Conservation (phyloP, 192 early-diverging fungal species). For the Coemansia sp. region DNA sequence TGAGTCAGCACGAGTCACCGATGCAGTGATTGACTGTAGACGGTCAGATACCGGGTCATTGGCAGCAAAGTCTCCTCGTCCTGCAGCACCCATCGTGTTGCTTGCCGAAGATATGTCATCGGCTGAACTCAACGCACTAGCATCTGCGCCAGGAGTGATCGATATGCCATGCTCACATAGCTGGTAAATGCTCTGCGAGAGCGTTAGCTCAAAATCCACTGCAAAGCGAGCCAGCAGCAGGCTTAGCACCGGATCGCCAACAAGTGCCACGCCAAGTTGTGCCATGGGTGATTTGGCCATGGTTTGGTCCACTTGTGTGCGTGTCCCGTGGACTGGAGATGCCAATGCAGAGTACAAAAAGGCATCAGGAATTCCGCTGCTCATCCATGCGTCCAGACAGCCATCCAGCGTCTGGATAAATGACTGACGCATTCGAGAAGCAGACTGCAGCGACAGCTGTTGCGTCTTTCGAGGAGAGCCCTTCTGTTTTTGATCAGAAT, state of each 20-base stretch:
- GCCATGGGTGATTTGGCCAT: constrained; percentile 17
- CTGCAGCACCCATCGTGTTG: constrained; percentile 11
- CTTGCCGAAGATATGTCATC: constrained; percentile 14
- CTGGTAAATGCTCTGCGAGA: constrained; percentile 52
- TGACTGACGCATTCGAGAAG: constrained; percentile 30
- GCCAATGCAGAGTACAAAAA: constrained; percentile 36
- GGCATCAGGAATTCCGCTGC: constrained; percentile 35
- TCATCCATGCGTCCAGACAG: constrained; percentile 43
- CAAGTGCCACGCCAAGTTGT: constrained; percentile 25
- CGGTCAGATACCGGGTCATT: constrained; percentile 5
- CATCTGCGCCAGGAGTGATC: constrained; percentile 23
- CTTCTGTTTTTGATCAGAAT: neutral
- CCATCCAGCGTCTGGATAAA: constrained; percentile 39
- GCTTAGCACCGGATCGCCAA: constrained; percentile 42
- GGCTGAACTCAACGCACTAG: constrained; percentile 15
- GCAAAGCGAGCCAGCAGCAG: constrained; percentile 45
- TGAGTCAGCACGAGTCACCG: constrained; percentile 33
- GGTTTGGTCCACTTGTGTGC: constrained; percentile 15
- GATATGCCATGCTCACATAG: constrained; percentile 51
- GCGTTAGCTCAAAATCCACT: constrained; percentile 49
- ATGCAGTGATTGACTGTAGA: constrained; percentile 28
- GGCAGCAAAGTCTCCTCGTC: neutral
- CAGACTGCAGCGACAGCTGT: constrained; percentile 18
- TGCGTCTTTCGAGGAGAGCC: neutral
- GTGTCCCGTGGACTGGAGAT: constrained; percentile 16